Conservation (phyloP, 2,329 filamentous ascomycete genomes). For the Aspergillus ustus region DNA sequence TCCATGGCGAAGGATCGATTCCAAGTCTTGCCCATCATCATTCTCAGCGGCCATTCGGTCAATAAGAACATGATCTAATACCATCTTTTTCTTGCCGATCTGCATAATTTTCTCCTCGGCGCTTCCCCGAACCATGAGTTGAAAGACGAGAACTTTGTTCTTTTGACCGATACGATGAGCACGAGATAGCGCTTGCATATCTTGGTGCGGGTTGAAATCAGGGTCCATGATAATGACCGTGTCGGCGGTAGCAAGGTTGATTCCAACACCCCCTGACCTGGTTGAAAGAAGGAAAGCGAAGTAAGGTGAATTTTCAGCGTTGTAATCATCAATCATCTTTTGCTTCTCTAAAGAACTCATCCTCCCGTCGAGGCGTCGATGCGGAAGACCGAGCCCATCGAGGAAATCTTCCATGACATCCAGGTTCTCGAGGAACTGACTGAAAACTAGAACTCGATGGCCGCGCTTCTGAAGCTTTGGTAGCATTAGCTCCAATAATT, state of each 20-base stretch:
- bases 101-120: conserved; percentile 97
- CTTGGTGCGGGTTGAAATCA: conserved; percentile 97
- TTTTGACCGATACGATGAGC: conserved; percentile 96
- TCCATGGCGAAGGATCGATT: conserved; percentile 85
- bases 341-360: conserved; percentile 86
- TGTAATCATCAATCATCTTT: conserved; percentile 91
- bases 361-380: conserved; percentile 83
- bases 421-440: conserved; percentile 86
- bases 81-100: conserved; percentile 94
- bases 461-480: conserved; percentile 84
- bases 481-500: conserved; percentile 81
- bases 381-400: conserved; percentile 71
- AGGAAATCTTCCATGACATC: conserved; percentile 93
- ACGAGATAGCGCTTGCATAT: conserved; percentile 91
- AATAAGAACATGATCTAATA: conserved; percentile 91
- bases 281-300: conserved; percentile 95
- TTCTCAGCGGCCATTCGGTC: conserved; percentile 89
- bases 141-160: conserved; percentile 93
- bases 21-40: conserved; percentile 76
- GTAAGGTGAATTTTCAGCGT: conserved; percentile 77
- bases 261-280: conserved; percentile 92
- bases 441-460: conserved; percentile 92
- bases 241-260: conserved; percentile 95
- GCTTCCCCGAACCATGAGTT: conserved; percentile 85
- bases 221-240: conserved; percentile 97